These are phyloP conservation scores for Phalaenopsis hybrid DNA, from an alignment of 116 monocot species.

Conservation along the genomic window DNA sequence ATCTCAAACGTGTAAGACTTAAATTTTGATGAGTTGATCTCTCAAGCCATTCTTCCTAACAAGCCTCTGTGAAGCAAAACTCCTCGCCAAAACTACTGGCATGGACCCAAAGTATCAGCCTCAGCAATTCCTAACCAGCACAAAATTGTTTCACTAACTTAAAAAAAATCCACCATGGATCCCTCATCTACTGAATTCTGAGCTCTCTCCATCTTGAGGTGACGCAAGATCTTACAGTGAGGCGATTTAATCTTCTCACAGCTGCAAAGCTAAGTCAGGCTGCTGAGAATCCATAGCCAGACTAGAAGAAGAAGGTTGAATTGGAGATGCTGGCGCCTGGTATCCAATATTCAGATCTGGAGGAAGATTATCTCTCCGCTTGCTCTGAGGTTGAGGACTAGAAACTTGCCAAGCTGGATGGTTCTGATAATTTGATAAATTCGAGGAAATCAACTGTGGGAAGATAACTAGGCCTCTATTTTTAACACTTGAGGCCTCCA, in stretches of 20 bases:
- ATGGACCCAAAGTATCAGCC: too few relatives aligned
- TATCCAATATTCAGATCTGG: constrained; percentile 80
- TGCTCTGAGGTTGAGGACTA: constrained; percentile 25
- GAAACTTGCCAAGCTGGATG: constrained; percentile 51
- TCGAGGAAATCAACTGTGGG: constrained; percentile 40
- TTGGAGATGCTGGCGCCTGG: constrained; percentile 54
- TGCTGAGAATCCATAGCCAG: constrained; percentile 69
- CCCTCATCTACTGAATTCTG: background rate
- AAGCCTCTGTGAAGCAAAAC: background rate
- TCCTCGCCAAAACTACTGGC: background rate
- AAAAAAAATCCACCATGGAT: background rate
- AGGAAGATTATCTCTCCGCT: constrained; percentile 39
- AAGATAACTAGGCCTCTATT: constrained; percentile 34
- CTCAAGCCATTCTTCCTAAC: background rate
- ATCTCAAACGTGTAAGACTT: background rate
- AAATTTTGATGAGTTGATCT: background rate
- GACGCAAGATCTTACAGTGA: background rate
- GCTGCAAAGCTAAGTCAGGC: constrained; percentile 91
- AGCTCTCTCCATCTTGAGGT: background rate
- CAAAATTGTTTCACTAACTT: background rate
- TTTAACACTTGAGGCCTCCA: constrained; percentile 26
- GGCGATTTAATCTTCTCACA: constrained; percentile 23
- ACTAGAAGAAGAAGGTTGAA: constrained; percentile 41
- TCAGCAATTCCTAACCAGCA: background rate
- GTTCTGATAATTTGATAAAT: constrained; percentile 27